Conservation (phyloP, 148 eudicot species). For the Polygonum aviculare region DNA sequence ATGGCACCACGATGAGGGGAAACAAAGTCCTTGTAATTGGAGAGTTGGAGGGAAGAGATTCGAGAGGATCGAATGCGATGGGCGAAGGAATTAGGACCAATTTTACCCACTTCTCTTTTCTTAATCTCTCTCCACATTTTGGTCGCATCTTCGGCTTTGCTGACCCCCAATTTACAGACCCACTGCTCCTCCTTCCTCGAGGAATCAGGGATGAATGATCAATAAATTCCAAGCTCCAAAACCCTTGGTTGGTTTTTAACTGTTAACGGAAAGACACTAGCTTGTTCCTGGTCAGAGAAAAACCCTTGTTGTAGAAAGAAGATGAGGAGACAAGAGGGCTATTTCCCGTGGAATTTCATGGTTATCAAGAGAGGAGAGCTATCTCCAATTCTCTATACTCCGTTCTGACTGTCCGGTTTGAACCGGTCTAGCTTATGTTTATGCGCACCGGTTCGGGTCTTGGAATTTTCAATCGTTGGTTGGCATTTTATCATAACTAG, state of each 20-base stretch:
- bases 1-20: slow-evolving; percentile 88
- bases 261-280: background rate
- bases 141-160: slow-evolving; percentile 47
- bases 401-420: background rate
- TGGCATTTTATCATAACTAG: no score
- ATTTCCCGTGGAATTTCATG: background rate
- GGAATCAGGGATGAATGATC: background rate
- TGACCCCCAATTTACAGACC: background rate
- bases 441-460: background rate
- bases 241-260: background rate
- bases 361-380: background rate
- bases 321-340: background rate
- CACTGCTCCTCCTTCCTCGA: slow-evolving; percentile 7
- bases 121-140: slow-evolving; percentile 66
- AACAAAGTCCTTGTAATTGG: slow-evolving; percentile 70
- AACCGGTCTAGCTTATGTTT: background rate
- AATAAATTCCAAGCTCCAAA: background rate
- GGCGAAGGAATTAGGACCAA: slow-evolving; percentile 49
- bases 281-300: background rate
- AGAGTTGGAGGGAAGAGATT: slow-evolving; percentile 58
- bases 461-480: no score
- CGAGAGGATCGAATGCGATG: slow-evolving; percentile 52
- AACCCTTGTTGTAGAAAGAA: background rate
- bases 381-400: background rate
- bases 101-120: slow-evolving; percentile 58